Percentiles rank a stretch among this genome's conserved stretches.
These are phyloP conservation scores for Trametes versicolor DNA, from an alignment of 1,284 basidiomycete genomes.

Conservation along the genomic window DNA sequence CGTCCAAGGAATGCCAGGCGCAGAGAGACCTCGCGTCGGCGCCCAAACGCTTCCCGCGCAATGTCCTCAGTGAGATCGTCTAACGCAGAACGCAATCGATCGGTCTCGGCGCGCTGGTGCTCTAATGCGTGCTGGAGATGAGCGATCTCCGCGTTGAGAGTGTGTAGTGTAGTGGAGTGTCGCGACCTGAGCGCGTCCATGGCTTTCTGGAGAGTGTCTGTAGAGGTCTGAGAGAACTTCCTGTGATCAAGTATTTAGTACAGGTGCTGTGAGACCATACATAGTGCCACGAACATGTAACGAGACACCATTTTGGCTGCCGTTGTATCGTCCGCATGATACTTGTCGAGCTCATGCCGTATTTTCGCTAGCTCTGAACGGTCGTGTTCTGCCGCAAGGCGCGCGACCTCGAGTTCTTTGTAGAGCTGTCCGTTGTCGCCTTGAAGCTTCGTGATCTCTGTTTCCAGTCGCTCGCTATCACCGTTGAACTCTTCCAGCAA, in stretches of 20 bases:
- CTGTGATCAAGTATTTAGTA: slow-evolving; percentile 48
- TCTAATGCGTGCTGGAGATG: slow-evolving; percentile 57
- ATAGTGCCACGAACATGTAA: slow-evolving; percentile 73
- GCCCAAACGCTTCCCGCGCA: slow-evolving; percentile 77
- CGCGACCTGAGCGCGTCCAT: slow-evolving; percentile 69
- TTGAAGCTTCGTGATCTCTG: slow-evolving; percentile 56
- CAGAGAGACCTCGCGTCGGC: slow-evolving; percentile 77
- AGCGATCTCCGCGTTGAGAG: slow-evolving; percentile 57
- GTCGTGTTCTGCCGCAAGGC: slow-evolving; percentile 52
- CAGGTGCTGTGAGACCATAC: background rate
- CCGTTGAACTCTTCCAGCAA: slow-evolving; percentile 60
- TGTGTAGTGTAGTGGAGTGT: slow-evolving; percentile 69
- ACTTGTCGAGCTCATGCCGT: slow-evolving; percentile 66
- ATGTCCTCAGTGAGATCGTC: slow-evolving; percentile 82
- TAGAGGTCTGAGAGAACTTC: slow-evolving; percentile 88
- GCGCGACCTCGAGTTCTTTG: slow-evolving; percentile 58
- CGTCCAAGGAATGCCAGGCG: slow-evolving; percentile 73
- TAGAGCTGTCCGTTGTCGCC: slow-evolving; percentile 55
- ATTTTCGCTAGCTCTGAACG: slow-evolving; percentile 56
- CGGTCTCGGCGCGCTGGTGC: slow-evolving; percentile 53
- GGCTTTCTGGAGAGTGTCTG: slow-evolving; percentile 73
- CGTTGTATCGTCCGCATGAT: slow-evolving; percentile 75
- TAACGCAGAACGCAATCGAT: slow-evolving; percentile 66
- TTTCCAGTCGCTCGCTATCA: slow-evolving; percentile 57
- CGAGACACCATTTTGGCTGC: slow-evolving; percentile 88